Conservation (phyloP, 805 yeast genomes). For the Metschnikowia similis region DNA sequence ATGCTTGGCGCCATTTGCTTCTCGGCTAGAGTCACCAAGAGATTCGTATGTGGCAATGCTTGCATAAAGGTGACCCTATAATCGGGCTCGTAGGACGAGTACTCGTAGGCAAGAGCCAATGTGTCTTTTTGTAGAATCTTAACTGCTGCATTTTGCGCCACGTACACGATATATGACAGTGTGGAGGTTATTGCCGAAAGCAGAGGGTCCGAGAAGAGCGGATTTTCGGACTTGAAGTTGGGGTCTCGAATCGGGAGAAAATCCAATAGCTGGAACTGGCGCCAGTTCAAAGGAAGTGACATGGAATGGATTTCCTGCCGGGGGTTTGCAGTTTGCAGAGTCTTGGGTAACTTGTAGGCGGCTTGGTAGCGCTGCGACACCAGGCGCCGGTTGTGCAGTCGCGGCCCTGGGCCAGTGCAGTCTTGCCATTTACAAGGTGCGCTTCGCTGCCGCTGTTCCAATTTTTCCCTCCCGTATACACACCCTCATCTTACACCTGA, state of each 20-base stretch:
- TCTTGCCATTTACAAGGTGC: neutral
- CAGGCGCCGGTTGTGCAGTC: neutral
- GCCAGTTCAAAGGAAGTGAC: constrained; percentile 43
- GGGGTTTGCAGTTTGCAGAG: constrained; percentile 4
- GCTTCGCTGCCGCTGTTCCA: constrained; percentile 1
- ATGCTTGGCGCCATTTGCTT: constrained; percentile 64
- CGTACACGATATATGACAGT: constrained; percentile 52
- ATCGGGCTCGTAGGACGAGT: constrained; percentile 61
- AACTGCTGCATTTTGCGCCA: constrained; percentile 49
- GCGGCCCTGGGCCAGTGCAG: neutral
- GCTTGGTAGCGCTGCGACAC: constrained; percentile 1
- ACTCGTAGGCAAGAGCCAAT: constrained; percentile 45
- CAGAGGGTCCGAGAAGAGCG: constrained; percentile 76
- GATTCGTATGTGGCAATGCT: constrained; percentile 44
- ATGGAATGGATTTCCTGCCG: constrained; percentile 2
- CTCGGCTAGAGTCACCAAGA: constrained; percentile 71
- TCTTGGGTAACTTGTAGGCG: neutral
- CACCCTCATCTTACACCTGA: constrained; percentile 3
- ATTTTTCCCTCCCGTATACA: constrained; percentile 4
- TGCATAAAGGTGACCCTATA: constrained; percentile 58
- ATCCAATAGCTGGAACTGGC: constrained; percentile 86
- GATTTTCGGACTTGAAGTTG: constrained; percentile 51
- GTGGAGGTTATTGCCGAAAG: constrained; percentile 62
- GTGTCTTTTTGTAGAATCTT: constrained; percentile 50
- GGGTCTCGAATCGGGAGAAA: constrained; percentile 84